Base-by-base conservation (phyloP, 352 stramenopile genomes). In the Pythium monospermum region DNA sequence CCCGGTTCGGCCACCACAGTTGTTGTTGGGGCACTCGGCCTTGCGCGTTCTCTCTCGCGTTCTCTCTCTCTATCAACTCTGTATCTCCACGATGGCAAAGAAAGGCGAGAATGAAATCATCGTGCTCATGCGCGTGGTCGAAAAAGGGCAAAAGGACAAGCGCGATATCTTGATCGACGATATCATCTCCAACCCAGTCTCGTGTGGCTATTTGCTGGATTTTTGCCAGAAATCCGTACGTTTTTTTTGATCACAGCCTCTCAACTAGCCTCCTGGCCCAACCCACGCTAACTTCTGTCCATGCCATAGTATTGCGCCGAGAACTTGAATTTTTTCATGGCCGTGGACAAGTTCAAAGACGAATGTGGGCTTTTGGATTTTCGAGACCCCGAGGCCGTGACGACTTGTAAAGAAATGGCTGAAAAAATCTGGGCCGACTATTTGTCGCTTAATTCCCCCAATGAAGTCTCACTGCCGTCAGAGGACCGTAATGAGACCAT, bases 291-390 rank as follows among this genome's bases (percentile, higher is more conserved):
- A 31, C 6, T 12, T 1, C 13, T 48, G 13, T 59, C 40, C 39
- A 40, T 31, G 15, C 28, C 5, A 38, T 51, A 90, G 79, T 90
- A 87, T 42, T 90, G 79, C 33, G 82, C 82, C 5, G 79, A 90
- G 65, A 90, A 92, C 65, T 60, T 92, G 18, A 90, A 90, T 43
- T 88, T 92, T 62, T 88, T 92, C 64, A 89, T 92, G 82, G 82
- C 82, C 2, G 82, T 90, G 1, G 82, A 90, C 62, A 89, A 89
- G 48, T 90, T 89, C 65, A 90, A 92, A 50, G 81, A 92, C 46
- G 73, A 85, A 54, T 88, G 78, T 43, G 71, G 70, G 6, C 65
- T 92, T 22, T 63, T 90, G 21, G 77, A 90, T 53, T 90, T 92
- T 57, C 71, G 79, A 53, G 81, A 90, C 58, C 66, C 71, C n/a